These are phyloP conservation scores for Termitomyces sp. DNA, from an alignment of 768 basidiomycete genomes.

Conservation along the genomic window DNA sequence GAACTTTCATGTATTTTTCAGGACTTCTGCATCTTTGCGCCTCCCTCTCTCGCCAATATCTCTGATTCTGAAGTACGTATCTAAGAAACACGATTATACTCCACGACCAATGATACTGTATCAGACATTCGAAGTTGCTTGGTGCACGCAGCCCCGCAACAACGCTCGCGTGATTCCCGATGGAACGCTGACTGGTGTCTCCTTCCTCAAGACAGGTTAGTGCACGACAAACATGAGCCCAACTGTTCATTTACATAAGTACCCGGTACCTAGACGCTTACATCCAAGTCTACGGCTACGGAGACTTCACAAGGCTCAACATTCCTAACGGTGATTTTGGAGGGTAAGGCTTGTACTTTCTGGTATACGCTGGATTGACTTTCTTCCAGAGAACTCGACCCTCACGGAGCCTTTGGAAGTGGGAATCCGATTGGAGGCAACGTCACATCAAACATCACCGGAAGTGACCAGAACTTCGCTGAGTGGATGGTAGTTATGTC, in stretches of 20 bases:
- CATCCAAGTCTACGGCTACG: conserved; percentile 35
- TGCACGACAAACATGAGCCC: not conserved
- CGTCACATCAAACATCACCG: conserved; percentile 36
- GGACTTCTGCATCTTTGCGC: conserved; percentile 41
- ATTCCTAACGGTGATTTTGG: conserved; percentile 34
- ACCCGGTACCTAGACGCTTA: conserved; percentile 26
- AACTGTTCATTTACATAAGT: not conserved
- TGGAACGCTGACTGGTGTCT: conserved; percentile 34
- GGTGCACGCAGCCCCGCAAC: conserved; percentile 39
- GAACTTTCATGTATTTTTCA: conserved; percentile 4
- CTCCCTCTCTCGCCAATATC: conserved; percentile 26
- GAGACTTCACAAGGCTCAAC: conserved; percentile 37
- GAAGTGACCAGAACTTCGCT: conserved; percentile 28
- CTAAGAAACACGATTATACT: not conserved
- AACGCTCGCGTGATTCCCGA: conserved; percentile 42
- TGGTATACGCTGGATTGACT: not conserved
- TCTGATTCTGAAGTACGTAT: conserved; percentile 31
- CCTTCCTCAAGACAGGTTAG: conserved; percentile 35
- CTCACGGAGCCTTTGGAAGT: conserved; percentile 33
- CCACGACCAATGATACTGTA: not conserved
- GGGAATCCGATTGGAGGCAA: conserved; percentile 43
- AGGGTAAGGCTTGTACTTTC: conserved; percentile 20
- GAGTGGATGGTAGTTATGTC: conserved; percentile 36
- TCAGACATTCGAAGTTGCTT: conserved; percentile 38
- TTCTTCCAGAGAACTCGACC: conserved; percentile 33